These are phyloP conservation scores for Darksidea phi DNA, from an alignment of 495 filamentous ascomycete genomes.

Conservation along the genomic window DNA sequence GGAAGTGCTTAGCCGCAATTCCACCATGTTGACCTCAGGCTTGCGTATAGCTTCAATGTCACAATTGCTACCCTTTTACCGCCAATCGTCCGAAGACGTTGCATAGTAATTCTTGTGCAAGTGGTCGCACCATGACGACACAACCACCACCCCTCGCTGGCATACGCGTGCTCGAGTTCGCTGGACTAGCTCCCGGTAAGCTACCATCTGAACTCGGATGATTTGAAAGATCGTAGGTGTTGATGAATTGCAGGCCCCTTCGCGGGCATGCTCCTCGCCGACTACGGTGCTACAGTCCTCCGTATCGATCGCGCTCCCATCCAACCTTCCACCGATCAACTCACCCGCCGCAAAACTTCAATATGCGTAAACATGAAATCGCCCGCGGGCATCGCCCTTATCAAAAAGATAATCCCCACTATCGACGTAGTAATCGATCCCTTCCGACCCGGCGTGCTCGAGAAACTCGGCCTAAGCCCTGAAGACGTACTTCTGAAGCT, in stretches of 20 bases:
- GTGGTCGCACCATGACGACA: not conserved
- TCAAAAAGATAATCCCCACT: slow-evolving; percentile 60
- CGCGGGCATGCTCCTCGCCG: slow-evolving; percentile 81
- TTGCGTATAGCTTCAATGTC: slow-evolving; percentile 18
- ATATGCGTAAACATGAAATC: slow-evolving; percentile 76
- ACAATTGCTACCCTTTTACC: not conserved
- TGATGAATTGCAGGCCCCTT: slow-evolving; percentile 64
- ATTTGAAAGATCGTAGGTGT: slow-evolving; percentile 3
- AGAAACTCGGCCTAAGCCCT: slow-evolving; percentile 75
- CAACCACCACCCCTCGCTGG: slow-evolving; percentile 65
- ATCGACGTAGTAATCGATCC: slow-evolving; percentile 89
- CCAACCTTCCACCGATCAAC: slow-evolving; percentile 59
- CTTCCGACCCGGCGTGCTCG: slow-evolving; percentile 85
- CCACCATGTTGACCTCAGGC: slow-evolving; percentile 27
- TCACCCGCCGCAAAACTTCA: slow-evolving; percentile 76
- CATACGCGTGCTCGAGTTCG: slow-evolving; percentile 83
- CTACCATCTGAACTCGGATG: not conserved
- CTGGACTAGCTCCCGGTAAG: slow-evolving; percentile 81
- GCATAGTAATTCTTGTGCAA: not conserved
- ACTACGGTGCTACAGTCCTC: slow-evolving; percentile 83
- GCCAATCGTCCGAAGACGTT: not conserved
- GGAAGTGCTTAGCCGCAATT: slow-evolving; percentile 24
- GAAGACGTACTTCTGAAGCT: slow-evolving; percentile 55
- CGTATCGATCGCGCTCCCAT: slow-evolving; percentile 71
- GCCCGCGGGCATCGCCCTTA: slow-evolving; percentile 56